phyloP scores from a whole-genome alignment of 805 yeast species.

The Priceomyces medius region DNA sequence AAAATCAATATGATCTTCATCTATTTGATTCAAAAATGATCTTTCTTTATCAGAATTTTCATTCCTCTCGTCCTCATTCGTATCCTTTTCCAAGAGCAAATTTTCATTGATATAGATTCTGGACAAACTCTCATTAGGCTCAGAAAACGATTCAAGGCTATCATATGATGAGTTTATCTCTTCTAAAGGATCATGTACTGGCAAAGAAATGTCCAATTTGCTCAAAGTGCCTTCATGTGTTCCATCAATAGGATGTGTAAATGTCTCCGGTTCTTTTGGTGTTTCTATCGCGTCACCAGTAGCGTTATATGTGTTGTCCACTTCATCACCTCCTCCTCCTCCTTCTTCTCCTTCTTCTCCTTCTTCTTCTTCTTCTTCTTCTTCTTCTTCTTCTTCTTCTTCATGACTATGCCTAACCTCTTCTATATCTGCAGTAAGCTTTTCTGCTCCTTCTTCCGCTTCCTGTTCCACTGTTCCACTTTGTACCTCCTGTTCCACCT shows the following conservation, averaged over 20 bases:
- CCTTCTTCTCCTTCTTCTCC: slow-evolving; percentile 5
- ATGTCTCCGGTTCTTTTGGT: slow-evolving; percentile 2
- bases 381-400: slow-evolving; percentile 9
- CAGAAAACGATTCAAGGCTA: background rate
- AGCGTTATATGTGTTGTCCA: slow-evolving; percentile 7
- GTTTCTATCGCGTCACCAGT: background rate
- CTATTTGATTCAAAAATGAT: background rate
- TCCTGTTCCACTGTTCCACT: background rate
- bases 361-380: slow-evolving; percentile 14
- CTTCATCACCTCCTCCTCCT: slow-evolving; percentile 6
- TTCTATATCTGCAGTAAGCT: slow-evolving; percentile 10
- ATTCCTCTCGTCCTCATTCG: slow-evolving; percentile 4
- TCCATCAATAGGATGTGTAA: slow-evolving; percentile 1
- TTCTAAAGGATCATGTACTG: background rate
- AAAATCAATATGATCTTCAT: too few relatives aligned
- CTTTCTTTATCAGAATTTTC: background rate
- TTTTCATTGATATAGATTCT: background rate
- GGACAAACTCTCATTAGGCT: background rate
- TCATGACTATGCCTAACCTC: too few relatives aligned
- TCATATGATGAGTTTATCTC: background rate
- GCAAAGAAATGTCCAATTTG: background rate
- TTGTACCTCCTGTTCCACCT: slow-evolving; percentile 9
- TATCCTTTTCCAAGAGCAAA: slow-evolving; percentile 3
- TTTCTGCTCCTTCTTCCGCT: slow-evolving; percentile 2
- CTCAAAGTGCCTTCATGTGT: background rate